Base-by-base conservation (phyloP, 2,329 filamentous ascomycete genomes). In the Sporothrix inflata region DNA sequence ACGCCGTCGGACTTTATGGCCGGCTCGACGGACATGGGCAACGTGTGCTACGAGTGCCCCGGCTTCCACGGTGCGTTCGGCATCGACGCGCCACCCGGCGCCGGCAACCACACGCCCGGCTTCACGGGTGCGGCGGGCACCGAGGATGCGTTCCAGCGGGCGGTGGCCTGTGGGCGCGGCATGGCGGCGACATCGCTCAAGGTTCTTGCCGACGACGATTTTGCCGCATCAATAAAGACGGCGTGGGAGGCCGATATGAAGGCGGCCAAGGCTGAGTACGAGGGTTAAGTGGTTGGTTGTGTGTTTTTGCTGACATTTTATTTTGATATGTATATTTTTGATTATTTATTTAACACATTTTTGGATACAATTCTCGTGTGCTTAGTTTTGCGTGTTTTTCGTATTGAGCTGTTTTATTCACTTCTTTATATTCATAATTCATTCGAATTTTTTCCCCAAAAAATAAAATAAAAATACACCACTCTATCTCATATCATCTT, bases 1-100 rank as follows among this genome's bases (percentile, higher is more conserved):
- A 75, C 78, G 60, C 78, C 76, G n/a, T 69, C 69, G 16, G 79
- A 79, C 63, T 77, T 80, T 30, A 71, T 80, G 7, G 78, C 77
- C 45, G 79, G 79, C 30, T 79, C 79, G 40, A 81, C 79, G 7
- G 79, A 81, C 57, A 80, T 79, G 83, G 83, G 83, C 1, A 82
- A 84, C 72, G 82, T 84, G 4, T 83, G 81, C 16, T 84, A 84
- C 69, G 80, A 79, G 34, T 81, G 83, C 14, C 83, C 83, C 1
- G 82, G 82, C 0, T 84, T 84, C 74, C 82, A 84, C 70, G 82
- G 81, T 0, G 79, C 80, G 11, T 84, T 84, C 73, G 80, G 79
- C 24, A 84, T 84, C 66, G 77, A 77, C 4, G 78, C 79, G 0
- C 77, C 80, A 16, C 73, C 75, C 73, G 79, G 79, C 73, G 76